These are phyloP conservation scores for Gigaspora rosea DNA, from an alignment of 192 early-diverging fungal genomes.

Conservation along the genomic window DNA sequence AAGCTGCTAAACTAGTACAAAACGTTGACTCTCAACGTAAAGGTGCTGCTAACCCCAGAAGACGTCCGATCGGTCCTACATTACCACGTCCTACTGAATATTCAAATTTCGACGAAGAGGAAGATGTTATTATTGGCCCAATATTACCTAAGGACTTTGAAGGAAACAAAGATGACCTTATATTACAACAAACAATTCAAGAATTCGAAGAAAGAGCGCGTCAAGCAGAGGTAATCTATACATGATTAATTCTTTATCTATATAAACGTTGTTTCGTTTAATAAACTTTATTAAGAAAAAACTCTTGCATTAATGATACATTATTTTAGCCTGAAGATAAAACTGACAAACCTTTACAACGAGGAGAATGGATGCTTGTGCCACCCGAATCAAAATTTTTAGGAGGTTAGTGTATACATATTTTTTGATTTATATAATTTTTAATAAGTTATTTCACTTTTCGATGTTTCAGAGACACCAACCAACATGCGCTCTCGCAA, in stretches of 20 bases:
- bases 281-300: not conserved
- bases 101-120: conserved; percentile 28
- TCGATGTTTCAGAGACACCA: conserved; percentile 8
- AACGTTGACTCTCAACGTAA: not conserved
- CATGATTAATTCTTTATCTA: too few species aligned
- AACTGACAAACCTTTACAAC: conserved; percentile 31
- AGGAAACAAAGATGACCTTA: not conserved
- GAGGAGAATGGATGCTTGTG: conserved; percentile 66
- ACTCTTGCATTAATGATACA: not conserved
- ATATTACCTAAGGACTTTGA: conserved; percentile 35
- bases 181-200: conserved; percentile 36
- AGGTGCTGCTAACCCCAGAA: conserved; percentile 11
- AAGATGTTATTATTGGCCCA: conserved; percentile 46
- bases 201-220: conserved; percentile 43
- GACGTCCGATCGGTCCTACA: conserved; percentile 40
- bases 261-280: not conserved
- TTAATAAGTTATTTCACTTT: not conserved
- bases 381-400: conserved; percentile 53
- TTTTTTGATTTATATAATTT: not conserved
- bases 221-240: too few species aligned
- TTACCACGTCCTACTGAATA: conserved; percentile 32
- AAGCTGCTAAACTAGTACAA: not conserved
- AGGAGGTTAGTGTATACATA: conserved; percentile 23
- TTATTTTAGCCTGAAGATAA: conserved; percentile 6
- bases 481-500: conserved; percentile 42